Percentiles rank a stretch among this genome's conserved stretches.
Evolutionary conservation across 2,329 filamentous ascomycete species (phyloP).

Genomic region (Huntiella moniliformis): DNA sequence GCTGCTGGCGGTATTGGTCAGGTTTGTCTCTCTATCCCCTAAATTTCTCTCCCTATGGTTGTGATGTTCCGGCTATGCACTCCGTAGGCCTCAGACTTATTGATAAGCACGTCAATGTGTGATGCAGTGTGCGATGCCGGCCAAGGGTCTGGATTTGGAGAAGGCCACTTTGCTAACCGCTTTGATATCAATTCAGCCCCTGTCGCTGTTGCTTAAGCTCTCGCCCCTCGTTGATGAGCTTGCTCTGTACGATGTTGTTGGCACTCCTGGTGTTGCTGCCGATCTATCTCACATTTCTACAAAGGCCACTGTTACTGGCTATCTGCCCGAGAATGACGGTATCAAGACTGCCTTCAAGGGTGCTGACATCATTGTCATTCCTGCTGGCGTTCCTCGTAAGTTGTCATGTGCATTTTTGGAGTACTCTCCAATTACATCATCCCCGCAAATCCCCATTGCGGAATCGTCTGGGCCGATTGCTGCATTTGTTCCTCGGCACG

Average conservation of each 20-base stretch:
- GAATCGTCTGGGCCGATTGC: not conserved
- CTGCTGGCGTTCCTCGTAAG: slow-evolving; percentile 91
- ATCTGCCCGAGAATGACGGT: slow-evolving; percentile 70
- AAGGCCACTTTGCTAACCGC: slow-evolving; percentile 10
- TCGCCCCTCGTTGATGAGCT: slow-evolving; percentile 79
- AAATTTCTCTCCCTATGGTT: not conserved
- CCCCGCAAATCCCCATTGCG: not conserved
- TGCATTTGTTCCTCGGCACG: not conserved
- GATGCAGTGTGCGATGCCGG: not conserved
- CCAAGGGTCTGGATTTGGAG: slow-evolving; percentile 7
- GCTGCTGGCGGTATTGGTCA: slow-evolving; percentile 97
- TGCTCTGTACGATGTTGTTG: slow-evolving; percentile 96
- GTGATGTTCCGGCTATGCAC: not conserved
- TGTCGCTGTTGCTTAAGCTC: slow-evolving; percentile 90
- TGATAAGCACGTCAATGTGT: not conserved
- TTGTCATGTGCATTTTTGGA: slow-evolving; percentile 13
- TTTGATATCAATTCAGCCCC: slow-evolving; percentile 39
- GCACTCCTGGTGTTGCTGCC: slow-evolving; percentile 87
- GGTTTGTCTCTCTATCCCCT: slow-evolving; percentile 27
- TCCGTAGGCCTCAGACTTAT: slow-evolving; percentile 1
- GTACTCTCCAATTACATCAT: not conserved
- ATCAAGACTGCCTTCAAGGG: slow-evolving; percentile 77
- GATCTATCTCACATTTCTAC: slow-evolving; percentile 97
- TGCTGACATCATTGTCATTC: slow-evolving; percentile 91
- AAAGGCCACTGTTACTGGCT: slow-evolving; percentile 69